phyloP scores from a whole-genome alignment of 2,329 filamentous ascomycete genomes.

The Domatiomyces catenatus region DNA sequence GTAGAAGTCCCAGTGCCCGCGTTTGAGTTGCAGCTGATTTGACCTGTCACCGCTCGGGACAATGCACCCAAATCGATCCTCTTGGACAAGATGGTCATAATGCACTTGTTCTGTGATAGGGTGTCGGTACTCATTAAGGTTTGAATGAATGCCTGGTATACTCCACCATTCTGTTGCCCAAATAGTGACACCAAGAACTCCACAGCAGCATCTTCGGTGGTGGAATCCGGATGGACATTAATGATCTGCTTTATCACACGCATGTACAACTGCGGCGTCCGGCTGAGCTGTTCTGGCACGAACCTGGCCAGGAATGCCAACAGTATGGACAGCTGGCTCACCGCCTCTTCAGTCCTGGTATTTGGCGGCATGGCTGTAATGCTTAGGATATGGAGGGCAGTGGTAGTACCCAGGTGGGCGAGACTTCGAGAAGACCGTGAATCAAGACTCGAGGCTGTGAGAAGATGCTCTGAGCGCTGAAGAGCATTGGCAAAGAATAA shows the following conservation, averaged over 20 bases:
- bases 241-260: not conserved
- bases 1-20: not conserved
- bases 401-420: conserved; percentile 4
- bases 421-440: not conserved
- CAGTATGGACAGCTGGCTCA: not conserved
- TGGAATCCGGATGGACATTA: not conserved
- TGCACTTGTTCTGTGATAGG: not conserved
- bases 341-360: not conserved
- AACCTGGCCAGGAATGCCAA: not conserved
- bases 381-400: conserved; percentile 7
- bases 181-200: not conserved
- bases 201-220: not conserved
- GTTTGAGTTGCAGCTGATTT: not conserved
- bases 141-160: not conserved
- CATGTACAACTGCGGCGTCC: not conserved
- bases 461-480: not conserved
- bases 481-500: conserved; percentile 30
- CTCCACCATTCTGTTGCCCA: not conserved
- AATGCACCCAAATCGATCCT: not conserved
- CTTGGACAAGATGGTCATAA: not conserved
- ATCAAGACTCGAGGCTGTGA: not conserved
- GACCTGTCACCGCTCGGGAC: not conserved
- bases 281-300: not conserved
- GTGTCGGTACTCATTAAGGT: not conserved
- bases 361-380: not conserved